phyloP scores from a whole-genome alignment of 2,329 filamentous ascomycete genomes.

The Fusarium pilosicola region DNA sequence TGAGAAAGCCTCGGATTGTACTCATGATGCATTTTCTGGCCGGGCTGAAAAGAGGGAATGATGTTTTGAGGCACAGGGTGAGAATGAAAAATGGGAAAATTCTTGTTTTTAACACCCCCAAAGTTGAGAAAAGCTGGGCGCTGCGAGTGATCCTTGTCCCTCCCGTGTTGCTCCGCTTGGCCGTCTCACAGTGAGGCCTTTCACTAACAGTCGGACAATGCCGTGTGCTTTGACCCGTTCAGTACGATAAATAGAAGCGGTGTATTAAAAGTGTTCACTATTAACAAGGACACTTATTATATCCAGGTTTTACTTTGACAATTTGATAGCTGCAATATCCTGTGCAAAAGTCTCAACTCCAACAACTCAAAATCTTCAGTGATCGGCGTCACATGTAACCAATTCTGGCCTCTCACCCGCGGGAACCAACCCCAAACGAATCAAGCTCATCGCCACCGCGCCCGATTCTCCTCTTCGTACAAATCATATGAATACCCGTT shows the following conservation, averaged over 20 bases:
- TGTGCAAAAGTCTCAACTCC: neutral
- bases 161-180: conserved; percentile 26
- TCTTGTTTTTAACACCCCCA: conserved; percentile 20
- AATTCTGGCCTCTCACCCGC: conserved; percentile 5
- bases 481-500: conserved; percentile 42
- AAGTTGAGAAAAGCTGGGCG: conserved; percentile 15
- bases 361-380: neutral
- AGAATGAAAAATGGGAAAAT: neutral
- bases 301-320: neutral
- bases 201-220: conserved; percentile 18
- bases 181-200: conserved; percentile 7
- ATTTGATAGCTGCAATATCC: neutral
- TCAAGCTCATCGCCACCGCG: conserved; percentile 29
- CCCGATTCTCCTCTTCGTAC: conserved; percentile 44
- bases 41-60: neutral
- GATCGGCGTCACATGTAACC: conserved; percentile 20
- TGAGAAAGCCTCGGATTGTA: conserved; percentile 23
- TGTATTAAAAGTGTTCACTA: neutral
- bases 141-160: conserved; percentile 17
- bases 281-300: neutral
- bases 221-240: conserved; percentile 17
- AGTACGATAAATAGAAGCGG: neutral
- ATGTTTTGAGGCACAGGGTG: neutral
- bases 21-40: conserved; percentile 34
- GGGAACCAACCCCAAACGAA: neutral